Base-by-base conservation (phyloP, 2,329 filamentous ascomycete species). In the Stagonosporopsis cucurbitacearum region DNA sequence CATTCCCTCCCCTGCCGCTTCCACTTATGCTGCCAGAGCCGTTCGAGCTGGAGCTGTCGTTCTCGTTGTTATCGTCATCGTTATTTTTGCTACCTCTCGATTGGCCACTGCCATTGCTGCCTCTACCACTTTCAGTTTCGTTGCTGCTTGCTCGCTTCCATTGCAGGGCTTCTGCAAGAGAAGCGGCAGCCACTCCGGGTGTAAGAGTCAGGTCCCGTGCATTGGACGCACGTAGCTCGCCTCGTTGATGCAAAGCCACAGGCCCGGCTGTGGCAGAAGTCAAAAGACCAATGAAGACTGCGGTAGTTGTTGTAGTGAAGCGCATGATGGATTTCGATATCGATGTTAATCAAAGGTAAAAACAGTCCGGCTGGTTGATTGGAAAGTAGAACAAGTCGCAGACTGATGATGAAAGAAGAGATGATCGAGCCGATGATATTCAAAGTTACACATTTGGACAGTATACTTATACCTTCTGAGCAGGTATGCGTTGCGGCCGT, bases 401-500 rank as follows among this genome's bases (percentile, higher is more conserved):
- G 53, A 42, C 42, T 32, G 42, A 9, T 30, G 11, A 28, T 20
- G 9, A 28, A 15, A 17, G 15, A 20, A 19, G 9, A 33, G 17
- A 41, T 50, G 40, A 50, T 41, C 4, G 52, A 44, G 22, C 23
- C 42, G 53, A 56, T 47, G 35, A 47, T 47, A 8, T 28, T 32
- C 12, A 13, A 8, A 28, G 17, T 26, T 20, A 22, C 3, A 23
- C 4, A 17, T 6, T n/a, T 17, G 5, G 7, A 9, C 17, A 1
- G 17, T 15, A 6, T 41, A 12, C 41, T 36, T 55, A 50, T 47
- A 39, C 12, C 11, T 41, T 3, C 17, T 23, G 22, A 11, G 17
- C 20, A 9, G n/a, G 3, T 5, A 4, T 9, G 25, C n/a, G 19
- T 30, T 41, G 26, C 26, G 5, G 9, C n/a, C n/a, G n/a, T n/a